Percentiles rank a stretch among this genome's conserved stretches.
phyloP scores from a whole-genome alignment of 1,139 yeast species.

The Sugiyamaella neomexicana region DNA sequence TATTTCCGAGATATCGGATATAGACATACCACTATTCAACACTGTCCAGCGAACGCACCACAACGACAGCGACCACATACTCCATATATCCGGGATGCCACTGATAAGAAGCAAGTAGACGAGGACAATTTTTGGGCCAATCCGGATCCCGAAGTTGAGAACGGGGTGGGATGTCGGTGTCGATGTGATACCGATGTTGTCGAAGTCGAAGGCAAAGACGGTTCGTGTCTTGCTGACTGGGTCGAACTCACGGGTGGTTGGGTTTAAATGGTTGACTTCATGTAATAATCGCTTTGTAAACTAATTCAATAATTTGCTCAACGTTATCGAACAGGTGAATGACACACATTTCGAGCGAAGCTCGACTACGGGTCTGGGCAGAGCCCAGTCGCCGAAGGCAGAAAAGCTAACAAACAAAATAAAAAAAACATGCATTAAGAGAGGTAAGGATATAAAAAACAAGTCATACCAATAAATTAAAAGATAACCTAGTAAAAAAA shows the following conservation, averaged over 20 bases:
- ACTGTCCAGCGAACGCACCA: slow-evolving; percentile 73
- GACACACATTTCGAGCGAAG: slow-evolving; percentile 4
- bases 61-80: slow-evolving; percentile 36
- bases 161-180: slow-evolving; percentile 86
- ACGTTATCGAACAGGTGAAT: background rate
- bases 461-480: slow-evolving; percentile 5
- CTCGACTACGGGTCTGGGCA: slow-evolving; percentile 10
- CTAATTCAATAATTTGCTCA: background rate
- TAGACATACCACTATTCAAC: slow-evolving; percentile 71
- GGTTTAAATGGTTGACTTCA: slow-evolving; percentile 16
- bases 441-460: slow-evolving; percentile 11
- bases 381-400: slow-evolving; percentile 16
- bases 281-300: slow-evolving; percentile 15
- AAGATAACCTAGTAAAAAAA: slow-evolving; percentile 6
- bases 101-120: slow-evolving; percentile 31
- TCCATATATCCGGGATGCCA: slow-evolving; percentile 37
- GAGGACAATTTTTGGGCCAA: slow-evolving; percentile 46
- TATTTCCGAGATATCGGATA: slow-evolving; percentile 91
- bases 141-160: slow-evolving; percentile 49
- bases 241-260: slow-evolving; percentile 42
- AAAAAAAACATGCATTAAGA: slow-evolving; percentile 17
- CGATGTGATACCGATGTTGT: slow-evolving; percentile 59
- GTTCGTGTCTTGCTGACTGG: slow-evolving; percentile 61
- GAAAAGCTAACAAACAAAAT: background rate
- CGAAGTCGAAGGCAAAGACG: slow-evolving; percentile 57